Evolutionary conservation across 345 rosid genomes (phyloP).

Genomic region (Sonneratia caseolaris): DNA sequence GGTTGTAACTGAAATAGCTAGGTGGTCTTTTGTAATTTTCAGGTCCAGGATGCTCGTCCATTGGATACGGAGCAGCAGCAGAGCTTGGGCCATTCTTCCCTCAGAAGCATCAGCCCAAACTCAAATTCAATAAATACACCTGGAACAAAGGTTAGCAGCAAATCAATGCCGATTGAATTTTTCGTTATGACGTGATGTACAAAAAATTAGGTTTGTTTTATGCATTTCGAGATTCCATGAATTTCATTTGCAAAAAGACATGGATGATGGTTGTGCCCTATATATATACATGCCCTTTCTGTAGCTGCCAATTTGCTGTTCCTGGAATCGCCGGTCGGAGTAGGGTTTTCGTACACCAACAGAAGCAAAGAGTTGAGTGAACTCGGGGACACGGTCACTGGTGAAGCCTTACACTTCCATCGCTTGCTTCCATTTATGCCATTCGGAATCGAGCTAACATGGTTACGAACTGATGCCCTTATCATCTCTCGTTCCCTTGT

Average conservation of each 20-base stretch:
- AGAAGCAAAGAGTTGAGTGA: constrained; percentile 28
- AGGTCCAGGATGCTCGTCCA: constrained; percentile 89
- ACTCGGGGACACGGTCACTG: constrained; percentile 43
- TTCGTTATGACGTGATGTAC: too few relatives aligned
- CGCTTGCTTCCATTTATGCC: not conserved
- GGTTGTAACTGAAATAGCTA: too few relatives aligned
- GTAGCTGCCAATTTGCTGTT: constrained; percentile 68
- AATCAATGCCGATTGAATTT: too few relatives aligned
- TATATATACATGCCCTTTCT: not conserved
- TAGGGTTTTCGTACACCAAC: constrained; percentile 78
- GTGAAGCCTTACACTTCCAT: not conserved
- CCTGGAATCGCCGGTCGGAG: constrained; percentile 76
- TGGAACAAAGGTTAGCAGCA: constrained; percentile 52
- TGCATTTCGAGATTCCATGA: too few relatives aligned
- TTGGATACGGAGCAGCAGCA: constrained; percentile 66
- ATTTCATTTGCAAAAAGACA: too few relatives aligned
- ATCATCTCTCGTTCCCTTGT: not conserved
- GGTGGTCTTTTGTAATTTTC: constrained; percentile 3
- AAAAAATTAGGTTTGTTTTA: too few relatives aligned
- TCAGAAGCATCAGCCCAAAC: constrained; percentile 22
- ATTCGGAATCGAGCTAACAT: not conserved
- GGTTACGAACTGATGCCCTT: too few relatives aligned
- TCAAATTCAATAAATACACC: constrained; percentile 38
- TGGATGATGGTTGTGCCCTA: not conserved
- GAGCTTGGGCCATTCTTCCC: constrained; percentile 72